Percentiles rank a stretch among this genome's conserved stretches.
Evolutionary conservation across 2,329 filamentous ascomycete genomes (phyloP).

Genomic region (Tolypocladium inflatum): DNA sequence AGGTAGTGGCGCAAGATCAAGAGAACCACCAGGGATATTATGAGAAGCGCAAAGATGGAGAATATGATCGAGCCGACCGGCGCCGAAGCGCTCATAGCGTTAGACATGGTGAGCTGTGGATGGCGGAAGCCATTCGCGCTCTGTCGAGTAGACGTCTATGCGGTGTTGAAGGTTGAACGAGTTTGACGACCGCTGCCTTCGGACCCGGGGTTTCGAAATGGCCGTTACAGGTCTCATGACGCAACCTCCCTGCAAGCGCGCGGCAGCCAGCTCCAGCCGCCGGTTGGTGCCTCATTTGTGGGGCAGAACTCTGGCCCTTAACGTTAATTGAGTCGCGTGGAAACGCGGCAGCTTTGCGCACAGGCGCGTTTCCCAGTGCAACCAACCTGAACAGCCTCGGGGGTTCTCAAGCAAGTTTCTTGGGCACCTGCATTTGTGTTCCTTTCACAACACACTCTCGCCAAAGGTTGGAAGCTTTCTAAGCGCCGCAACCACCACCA

Average conservation of each 20-base stretch:
- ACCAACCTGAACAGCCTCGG: background rate
- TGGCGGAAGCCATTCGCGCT: slow-evolving; percentile 17
- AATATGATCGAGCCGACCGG: slow-evolving; percentile 76
- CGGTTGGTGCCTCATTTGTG: slow-evolving; percentile 8
- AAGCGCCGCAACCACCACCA: slow-evolving; percentile 7
- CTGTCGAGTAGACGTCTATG: background rate
- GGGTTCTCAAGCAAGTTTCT: background rate
- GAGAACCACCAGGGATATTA: slow-evolving; percentile 68
- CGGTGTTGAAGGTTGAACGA: background rate
- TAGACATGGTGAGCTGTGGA: slow-evolving; percentile 33
- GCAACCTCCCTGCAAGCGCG: slow-evolving; percentile 1
- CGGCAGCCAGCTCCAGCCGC: background rate
- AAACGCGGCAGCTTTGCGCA: slow-evolving; percentile 7
- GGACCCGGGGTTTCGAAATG: background rate
- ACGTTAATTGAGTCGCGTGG: slow-evolving; percentile 15
- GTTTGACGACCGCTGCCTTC: background rate
- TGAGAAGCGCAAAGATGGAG: slow-evolving; percentile 59
- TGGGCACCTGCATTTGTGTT: background rate
- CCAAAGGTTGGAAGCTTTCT: background rate
- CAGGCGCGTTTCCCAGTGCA: slow-evolving; percentile 5
- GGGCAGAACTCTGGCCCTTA: slow-evolving; percentile 9
- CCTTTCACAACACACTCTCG: background rate
- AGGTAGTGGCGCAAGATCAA: slow-evolving; percentile 84
- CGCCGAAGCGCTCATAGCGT: slow-evolving; percentile 43
- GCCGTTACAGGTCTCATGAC: slow-evolving; percentile 4